Percentiles rank a stretch among this genome's conserved stretches.
These are phyloP conservation scores for Luffa acutangula DNA, from an alignment of 306 rosid species.

Conservation along the genomic window DNA sequence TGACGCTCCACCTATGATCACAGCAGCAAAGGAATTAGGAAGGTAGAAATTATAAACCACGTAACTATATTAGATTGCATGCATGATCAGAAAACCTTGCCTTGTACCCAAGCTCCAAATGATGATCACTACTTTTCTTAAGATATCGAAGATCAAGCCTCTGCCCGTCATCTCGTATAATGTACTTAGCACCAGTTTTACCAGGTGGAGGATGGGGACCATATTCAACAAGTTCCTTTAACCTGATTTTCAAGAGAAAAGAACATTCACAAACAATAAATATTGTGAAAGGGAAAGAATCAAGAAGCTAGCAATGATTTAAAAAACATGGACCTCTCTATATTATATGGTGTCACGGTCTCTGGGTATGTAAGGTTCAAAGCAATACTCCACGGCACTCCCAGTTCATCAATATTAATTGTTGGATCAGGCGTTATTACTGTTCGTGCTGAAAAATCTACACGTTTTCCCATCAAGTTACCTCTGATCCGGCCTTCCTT, in stretches of 20 bases:
- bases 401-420: slow-evolving; percentile 85
- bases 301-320: neutral
- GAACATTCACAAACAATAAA: neutral
- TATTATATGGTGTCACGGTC: slow-evolving; percentile 97
- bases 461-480: slow-evolving; percentile 95
- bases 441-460: slow-evolving; percentile 97
- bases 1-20: slow-evolving; percentile 93
- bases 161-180: slow-evolving; percentile 96
- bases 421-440: slow-evolving; percentile 97
- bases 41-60: neutral
- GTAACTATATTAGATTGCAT: neutral
- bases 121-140: slow-evolving; percentile 97
- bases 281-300: neutral
- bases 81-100: slow-evolving; percentile 17
- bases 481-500: slow-evolving; percentile 99
- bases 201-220: slow-evolving; percentile 99
- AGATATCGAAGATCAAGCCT: slow-evolving; percentile 96
- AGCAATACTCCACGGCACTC: slow-evolving; percentile 98
- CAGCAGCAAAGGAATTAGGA: slow-evolving; percentile 11
- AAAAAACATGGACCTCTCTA: slow-evolving; percentile 52
- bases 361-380: slow-evolving; percentile 94
- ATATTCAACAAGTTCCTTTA: slow-evolving; percentile 93
- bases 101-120: slow-evolving; percentile 99
- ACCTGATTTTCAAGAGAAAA: slow-evolving; percentile 29
- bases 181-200: slow-evolving; percentile 98